Base-by-base conservation (phyloP, 345 rosid genomes). In the Barbarea vulgaris region DNA sequence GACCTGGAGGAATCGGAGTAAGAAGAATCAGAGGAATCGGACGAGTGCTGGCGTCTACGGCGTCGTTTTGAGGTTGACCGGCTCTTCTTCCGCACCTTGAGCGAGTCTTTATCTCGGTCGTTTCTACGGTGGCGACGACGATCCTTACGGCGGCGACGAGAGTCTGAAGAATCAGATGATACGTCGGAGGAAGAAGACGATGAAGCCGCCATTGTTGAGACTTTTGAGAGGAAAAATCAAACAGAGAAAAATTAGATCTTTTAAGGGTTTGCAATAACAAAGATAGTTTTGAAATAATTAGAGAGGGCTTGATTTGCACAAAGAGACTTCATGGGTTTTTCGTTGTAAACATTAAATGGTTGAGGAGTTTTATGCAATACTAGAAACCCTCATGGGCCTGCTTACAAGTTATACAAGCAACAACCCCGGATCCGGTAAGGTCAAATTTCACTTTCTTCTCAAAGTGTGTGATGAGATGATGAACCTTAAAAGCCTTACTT, bases 1-100 rank as follows among this genome's bases (percentile, higher is more conserved):
- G 6, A 79, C 97, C 96, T 86, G 86, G 96, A 88, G 54, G 88
- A 87, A 77, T 73, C 81, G 42, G 93, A 83, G 71, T 85, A 82
- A 27, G 89, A 83, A 10, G 85, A 77, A 11, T 69, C 33, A 62
- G 87, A 80, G 39, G 89, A 82, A 67, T 83, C 92, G 9, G 87
- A 83, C 30, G 84, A 72, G 61, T 68, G 60, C 3, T 63, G 83
- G 28, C 65, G 94, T 70, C 74, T 84, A 42, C 92, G 92, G 64
- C 93, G 95, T 8, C 88, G 80, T 77, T 88, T 92, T 0, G 83
- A 57, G 50, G 69, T 59, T 30, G 96, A 82, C 25, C 82, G 84
- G 53, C 82, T 81, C 85, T 80, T 89, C 85, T 88, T 90, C 12
- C 89, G 89, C 64, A 87, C 81, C 85, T 92, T 92, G 21, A 88